phyloP scores from a whole-genome alignment of 495 filamentous ascomycete genomes.

The Xylaria sp. region DNA sequence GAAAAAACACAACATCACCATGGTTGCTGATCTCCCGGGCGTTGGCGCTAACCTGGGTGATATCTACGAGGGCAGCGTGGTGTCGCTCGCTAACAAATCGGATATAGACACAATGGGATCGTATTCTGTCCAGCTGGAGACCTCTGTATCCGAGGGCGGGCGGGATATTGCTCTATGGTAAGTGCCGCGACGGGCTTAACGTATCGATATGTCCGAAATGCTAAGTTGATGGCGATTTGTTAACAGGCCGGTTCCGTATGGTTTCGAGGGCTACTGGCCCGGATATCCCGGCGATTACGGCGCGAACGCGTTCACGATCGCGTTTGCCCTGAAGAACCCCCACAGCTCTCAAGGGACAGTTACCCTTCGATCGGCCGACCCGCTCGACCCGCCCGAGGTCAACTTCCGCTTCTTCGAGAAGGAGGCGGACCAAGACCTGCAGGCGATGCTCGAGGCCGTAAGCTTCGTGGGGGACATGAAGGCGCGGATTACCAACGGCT shows the following conservation, averaged over 20 bases:
- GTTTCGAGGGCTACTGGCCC: constrained; percentile 48
- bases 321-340: constrained; percentile 39
- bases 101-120: constrained; percentile 25
- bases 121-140: constrained; percentile 42
- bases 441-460: constrained; percentile 55
- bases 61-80: constrained; percentile 52
- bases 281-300: constrained; percentile 35
- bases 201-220: background rate
- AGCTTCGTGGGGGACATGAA: constrained; percentile 45
- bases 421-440: constrained; percentile 43
- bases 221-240: constrained; percentile 25
- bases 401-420: constrained; percentile 57
- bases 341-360: constrained; percentile 51
- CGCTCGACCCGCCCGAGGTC: constrained; percentile 53
- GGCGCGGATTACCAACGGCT: constrained; percentile 27
- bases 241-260: constrained; percentile 39
- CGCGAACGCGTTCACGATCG: constrained; percentile 25
- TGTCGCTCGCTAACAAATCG: constrained; percentile 34
- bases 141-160: constrained; percentile 32
- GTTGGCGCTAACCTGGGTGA: constrained; percentile 65
- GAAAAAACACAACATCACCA: constrained; percentile 53
- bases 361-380: constrained; percentile 51
- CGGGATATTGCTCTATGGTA: constrained; percentile 36
- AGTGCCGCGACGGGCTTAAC: background rate
- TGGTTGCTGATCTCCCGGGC: constrained; percentile 56